phyloP scores from a whole-genome alignment of 2,329 filamentous ascomycete species.

The Cytospora paraplurivora region DNA sequence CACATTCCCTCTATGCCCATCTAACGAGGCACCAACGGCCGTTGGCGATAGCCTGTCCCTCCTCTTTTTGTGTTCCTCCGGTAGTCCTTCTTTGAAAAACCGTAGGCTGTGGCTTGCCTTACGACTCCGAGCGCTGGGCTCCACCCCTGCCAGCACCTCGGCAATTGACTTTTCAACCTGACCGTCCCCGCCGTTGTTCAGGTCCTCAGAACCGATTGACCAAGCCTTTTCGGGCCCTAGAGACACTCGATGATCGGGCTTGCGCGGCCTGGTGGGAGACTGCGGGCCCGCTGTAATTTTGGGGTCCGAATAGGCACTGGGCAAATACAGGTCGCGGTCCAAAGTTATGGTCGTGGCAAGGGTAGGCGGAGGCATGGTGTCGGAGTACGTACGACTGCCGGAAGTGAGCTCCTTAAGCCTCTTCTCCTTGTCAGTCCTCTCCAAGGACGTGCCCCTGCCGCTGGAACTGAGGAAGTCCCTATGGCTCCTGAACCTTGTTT shows the following conservation, averaged over 20 bases:
- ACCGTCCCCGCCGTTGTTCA: constrained; percentile 52
- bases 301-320: constrained; percentile 12
- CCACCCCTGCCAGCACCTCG: constrained; percentile 62
- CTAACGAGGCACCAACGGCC: constrained; percentile 32
- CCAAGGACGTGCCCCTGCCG: constrained; percentile 44
- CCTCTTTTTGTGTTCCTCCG: constrained; percentile 59
- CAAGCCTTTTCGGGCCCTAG: constrained; percentile 60
- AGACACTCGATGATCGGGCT: constrained; percentile 46
- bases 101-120: constrained; percentile 68
- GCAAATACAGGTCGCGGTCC: constrained; percentile 4
- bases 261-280: constrained; percentile 38
- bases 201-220: constrained; percentile 60
- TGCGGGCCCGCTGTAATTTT: constrained; percentile 5
- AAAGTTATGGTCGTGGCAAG: not conserved
- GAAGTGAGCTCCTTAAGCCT: constrained; percentile 35
- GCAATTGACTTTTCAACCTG: constrained; percentile 67
- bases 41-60: constrained; percentile 46
- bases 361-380: constrained; percentile 8
- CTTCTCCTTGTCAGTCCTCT: constrained; percentile 47
- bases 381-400: constrained; percentile 30
- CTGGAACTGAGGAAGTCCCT: constrained; percentile 39
- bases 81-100: constrained; percentile 67
- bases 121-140: constrained; percentile 64
- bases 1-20: constrained; percentile 30
- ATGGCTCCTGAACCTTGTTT: constrained; percentile 40